Evolutionary conservation across 768 basidiomycete genomes (phyloP).

Genomic region (Boletales sp.): DNA sequence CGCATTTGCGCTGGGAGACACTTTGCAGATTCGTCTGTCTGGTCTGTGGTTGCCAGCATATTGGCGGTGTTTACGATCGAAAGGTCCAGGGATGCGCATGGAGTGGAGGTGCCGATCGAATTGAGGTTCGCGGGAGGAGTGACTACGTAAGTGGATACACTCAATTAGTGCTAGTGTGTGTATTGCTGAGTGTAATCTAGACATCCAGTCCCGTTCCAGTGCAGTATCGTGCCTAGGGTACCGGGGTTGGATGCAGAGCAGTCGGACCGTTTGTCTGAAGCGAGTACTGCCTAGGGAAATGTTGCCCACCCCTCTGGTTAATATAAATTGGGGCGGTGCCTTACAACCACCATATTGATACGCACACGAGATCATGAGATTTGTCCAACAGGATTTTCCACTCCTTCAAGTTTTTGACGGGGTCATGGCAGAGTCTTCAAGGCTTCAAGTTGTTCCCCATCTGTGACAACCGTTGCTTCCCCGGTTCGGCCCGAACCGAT

Average conservation of each 20-base stretch:
- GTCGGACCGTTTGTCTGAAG: slow-evolving; percentile 12
- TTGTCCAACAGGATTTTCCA: too few species aligned
- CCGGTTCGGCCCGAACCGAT: too few species aligned
- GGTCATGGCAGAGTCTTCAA: too few species aligned
- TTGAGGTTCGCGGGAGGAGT: slow-evolving; percentile 1
- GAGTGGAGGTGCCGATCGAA: slow-evolving; percentile 19
- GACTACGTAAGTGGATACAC: slow-evolving; percentile 7
- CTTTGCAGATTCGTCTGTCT: slow-evolving; percentile 23
- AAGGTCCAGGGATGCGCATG: slow-evolving; percentile 16
- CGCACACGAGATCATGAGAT: too few species aligned
- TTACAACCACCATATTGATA: too few species aligned
- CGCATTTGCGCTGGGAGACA: slow-evolving; percentile 29
- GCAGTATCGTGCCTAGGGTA: slow-evolving; percentile 10
- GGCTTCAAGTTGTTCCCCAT: too few species aligned
- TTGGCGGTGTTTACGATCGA: slow-evolving; percentile 16
- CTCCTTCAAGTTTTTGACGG: too few species aligned
- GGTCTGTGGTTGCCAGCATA: slow-evolving; percentile 19
- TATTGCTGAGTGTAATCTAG: slow-evolving; percentile 7
- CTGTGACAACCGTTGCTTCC: too few species aligned
- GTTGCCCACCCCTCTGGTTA: not conserved
- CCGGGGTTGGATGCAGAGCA: slow-evolving; percentile 3
- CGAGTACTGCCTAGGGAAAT: slow-evolving; percentile 6
- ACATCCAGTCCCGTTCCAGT: slow-evolving; percentile 16
- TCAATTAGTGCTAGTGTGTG: not conserved
- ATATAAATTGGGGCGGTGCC: too few species aligned